Evolutionary conservation across 768 basidiomycete species (phyloP).

Genomic region (Lactifluus pinguis): DNA sequence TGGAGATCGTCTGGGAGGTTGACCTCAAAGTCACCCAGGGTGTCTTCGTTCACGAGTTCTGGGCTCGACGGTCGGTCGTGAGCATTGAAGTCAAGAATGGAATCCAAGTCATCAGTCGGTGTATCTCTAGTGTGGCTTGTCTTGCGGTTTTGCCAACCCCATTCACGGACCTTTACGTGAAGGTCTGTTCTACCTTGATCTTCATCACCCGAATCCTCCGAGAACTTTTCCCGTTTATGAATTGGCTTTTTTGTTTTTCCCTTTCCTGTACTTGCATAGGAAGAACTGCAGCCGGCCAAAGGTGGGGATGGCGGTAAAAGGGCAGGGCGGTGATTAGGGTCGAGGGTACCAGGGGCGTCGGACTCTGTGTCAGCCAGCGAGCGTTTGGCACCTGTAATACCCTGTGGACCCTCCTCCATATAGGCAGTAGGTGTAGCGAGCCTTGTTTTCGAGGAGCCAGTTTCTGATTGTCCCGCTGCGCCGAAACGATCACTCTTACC

Average conservation of each 20-base stretch:
- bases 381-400: slow-evolving; percentile 1
- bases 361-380: slow-evolving; percentile 3
- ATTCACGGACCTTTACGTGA: slow-evolving; percentile 26
- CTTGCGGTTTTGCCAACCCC: slow-evolving; percentile 19
- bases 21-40: slow-evolving; percentile 37
- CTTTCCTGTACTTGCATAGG: slow-evolving; percentile 28
- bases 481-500: slow-evolving; percentile 16
- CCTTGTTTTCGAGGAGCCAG: neutral
- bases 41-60: slow-evolving; percentile 25
- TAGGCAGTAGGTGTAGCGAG: neutral
- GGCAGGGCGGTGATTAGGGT: slow-evolving; percentile 19
- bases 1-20: slow-evolving; percentile 60
- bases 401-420: neutral
- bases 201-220: slow-evolving; percentile 23
- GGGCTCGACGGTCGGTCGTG: slow-evolving; percentile 14
- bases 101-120: slow-evolving; percentile 14
- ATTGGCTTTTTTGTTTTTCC: slow-evolving; percentile 27
- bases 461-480: neutral
- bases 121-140: neutral
- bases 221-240: slow-evolving; percentile 45
- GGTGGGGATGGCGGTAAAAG: slow-evolving; percentile 70
- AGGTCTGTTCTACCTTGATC: slow-evolving; percentile 22
- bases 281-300: slow-evolving; percentile 24
- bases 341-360: slow-evolving; percentile 10
- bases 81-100: slow-evolving; percentile 7